Conservation (phyloP, 2,329 filamentous ascomycete genomes). For the Pyrenophora tritici-repentis region DNA sequence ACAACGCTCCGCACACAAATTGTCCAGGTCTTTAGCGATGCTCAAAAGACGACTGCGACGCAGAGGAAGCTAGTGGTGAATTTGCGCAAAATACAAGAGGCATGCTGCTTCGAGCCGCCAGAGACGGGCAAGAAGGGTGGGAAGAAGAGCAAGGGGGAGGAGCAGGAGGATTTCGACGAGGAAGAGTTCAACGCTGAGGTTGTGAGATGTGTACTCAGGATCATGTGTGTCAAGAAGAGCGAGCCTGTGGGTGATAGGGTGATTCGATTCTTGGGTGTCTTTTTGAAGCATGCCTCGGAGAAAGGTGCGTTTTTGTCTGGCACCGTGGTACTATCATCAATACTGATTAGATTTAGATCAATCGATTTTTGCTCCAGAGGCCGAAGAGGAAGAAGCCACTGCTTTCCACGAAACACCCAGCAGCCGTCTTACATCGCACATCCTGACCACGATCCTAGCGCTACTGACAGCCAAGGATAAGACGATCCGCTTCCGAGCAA, state of each 20-base stretch:
- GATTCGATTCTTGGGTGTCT: slow-evolving; percentile 85
- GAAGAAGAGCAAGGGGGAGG: slow-evolving; percentile 49
- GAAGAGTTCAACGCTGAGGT: slow-evolving; percentile 88
- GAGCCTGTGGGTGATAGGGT: slow-evolving; percentile 85
- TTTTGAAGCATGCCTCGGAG: slow-evolving; percentile 71
- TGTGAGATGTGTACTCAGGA: slow-evolving; percentile 76
- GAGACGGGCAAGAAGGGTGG: slow-evolving; percentile 54
- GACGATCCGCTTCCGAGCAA: slow-evolving; percentile 84
- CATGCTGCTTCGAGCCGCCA: slow-evolving; percentile 67
- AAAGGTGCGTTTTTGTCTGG: slow-evolving; percentile 54
- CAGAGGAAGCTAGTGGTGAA: slow-evolving; percentile 89
- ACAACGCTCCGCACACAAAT: slow-evolving; percentile 75
- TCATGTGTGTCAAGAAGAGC: slow-evolving; percentile 88
- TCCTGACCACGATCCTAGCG: slow-evolving; percentile 75
- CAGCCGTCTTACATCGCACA: slow-evolving; percentile 73
- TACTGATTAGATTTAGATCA: slow-evolving; percentile 33
- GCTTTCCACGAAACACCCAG: slow-evolving; percentile 82
- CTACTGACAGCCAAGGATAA: slow-evolving; percentile 90
- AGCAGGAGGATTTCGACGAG: slow-evolving; percentile 72
- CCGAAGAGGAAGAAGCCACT: slow-evolving; percentile 67
- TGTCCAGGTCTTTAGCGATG: slow-evolving; percentile 61
- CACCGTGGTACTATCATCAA: neutral
- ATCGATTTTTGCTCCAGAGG: slow-evolving; percentile 42
- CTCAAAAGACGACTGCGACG: slow-evolving; percentile 85
- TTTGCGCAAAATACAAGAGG: slow-evolving; percentile 87